Percentiles rank a stretch among this genome's conserved stretches.
Evolutionary conservation across 163 green algal genomes (phyloP).

Genomic region (Chloromonas sp.): DNA sequence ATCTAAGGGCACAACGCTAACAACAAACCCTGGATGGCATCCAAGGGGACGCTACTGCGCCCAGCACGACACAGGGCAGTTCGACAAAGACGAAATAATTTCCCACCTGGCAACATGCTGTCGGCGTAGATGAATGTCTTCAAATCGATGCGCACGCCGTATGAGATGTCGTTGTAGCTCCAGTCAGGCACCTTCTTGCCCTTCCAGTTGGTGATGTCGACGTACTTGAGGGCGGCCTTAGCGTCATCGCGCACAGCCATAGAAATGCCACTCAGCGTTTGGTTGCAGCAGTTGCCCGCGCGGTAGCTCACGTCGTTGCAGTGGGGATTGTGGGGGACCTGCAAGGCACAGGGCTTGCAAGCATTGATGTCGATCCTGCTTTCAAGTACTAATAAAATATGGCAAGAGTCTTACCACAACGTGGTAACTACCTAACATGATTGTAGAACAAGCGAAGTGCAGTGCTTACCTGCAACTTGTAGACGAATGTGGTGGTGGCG

Average conservation of each 20-base stretch:
- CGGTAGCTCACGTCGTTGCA: constrained; percentile 24
- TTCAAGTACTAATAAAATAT: not conserved
- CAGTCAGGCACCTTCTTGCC: constrained; percentile 11
- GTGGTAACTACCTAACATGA: too few species aligned
- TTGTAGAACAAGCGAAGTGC: too few species aligned
- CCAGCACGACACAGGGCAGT: too few species aligned
- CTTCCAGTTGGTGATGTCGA: not conserved
- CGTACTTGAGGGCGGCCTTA: not conserved
- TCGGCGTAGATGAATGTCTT: constrained; percentile 3
- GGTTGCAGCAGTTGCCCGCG: constrained; percentile 39
- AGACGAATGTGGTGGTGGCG: constrained; percentile 12
- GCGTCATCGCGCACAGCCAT: constrained; percentile 15
- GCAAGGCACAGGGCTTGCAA: constrained; percentile 1
- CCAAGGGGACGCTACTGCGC: too few species aligned
- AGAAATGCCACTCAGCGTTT: constrained; percentile 25
- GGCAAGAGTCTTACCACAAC: not conserved
- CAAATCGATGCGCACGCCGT: not conserved
- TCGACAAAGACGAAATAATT: not conserved
- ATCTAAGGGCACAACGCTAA: too few species aligned
- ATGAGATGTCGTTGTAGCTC: not conserved
- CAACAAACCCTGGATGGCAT: too few species aligned
- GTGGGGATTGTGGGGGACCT: not conserved
- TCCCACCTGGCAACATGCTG: not conserved
- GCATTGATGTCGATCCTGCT: not conserved
- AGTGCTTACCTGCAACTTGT: constrained; percentile 7